These are phyloP conservation scores for Apiotrichum montevideense DNA, from an alignment of 1,284 basidiomycete genomes.

Conservation along the genomic window DNA sequence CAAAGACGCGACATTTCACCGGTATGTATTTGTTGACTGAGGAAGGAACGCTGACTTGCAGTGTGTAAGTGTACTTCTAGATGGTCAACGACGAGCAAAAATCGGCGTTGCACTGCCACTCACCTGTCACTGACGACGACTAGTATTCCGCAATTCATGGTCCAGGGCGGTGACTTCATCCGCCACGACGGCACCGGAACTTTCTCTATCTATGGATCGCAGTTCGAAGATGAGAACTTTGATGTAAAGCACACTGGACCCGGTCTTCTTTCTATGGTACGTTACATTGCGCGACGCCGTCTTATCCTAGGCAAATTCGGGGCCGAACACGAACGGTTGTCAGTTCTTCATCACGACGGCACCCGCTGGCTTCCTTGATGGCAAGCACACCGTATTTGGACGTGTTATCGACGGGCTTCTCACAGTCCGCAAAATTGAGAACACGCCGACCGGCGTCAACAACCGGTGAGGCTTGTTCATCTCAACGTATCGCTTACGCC, in stretches of 20 bases:
- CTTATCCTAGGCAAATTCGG: conserved; percentile 72
- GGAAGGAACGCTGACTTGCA: too few species aligned
- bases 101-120: too few species aligned
- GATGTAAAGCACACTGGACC: conserved; percentile 77
- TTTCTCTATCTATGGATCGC: conserved; percentile 90
- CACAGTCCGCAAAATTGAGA: conserved; percentile 88
- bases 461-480: conserved; percentile 42
- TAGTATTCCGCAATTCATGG: conserved; percentile 50
- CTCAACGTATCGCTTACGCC: neutral
- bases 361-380: conserved; percentile 87
- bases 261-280: conserved; percentile 77
- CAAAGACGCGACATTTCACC: conserved; percentile 82
- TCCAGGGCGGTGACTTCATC: conserved; percentile 63
- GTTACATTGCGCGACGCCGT: conserved; percentile 9
- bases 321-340: conserved; percentile 84
- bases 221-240: conserved; percentile 96
- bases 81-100: too few species aligned
- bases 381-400: conserved; percentile 91
- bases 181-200: conserved; percentile 90
- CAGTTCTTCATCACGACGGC: conserved; percentile 97
- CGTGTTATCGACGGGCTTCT: conserved; percentile 82
- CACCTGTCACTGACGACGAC: neutral
- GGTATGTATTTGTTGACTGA: conserved; percentile 52
- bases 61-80: too few species aligned
- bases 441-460: conserved; percentile 70